Evolutionary conservation across 2,329 filamentous ascomycete genomes (phyloP).

Genomic region (Pestalotiopsis sp.): DNA sequence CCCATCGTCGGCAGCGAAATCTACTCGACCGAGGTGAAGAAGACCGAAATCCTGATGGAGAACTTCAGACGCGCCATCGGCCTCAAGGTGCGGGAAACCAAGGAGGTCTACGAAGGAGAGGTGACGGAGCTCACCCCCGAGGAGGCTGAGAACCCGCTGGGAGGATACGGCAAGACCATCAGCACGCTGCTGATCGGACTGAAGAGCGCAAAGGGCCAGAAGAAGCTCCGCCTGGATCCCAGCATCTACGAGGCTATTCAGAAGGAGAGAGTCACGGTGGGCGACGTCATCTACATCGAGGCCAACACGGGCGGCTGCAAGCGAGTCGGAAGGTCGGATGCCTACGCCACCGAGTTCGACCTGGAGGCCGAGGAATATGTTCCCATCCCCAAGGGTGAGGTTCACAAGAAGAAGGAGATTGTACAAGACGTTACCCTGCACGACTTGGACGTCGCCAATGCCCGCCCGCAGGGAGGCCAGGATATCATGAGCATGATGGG

Average conservation of each 20-base stretch:
- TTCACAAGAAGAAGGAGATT: constrained; percentile 99
- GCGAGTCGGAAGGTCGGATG: constrained; percentile 91
- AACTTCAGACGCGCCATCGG: constrained; percentile 97
- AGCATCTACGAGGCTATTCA: constrained; percentile 99
- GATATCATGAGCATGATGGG: constrained; percentile 99
- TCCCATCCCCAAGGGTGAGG: constrained; percentile 96
- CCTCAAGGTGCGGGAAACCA: constrained; percentile 95
- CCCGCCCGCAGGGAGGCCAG: constrained; percentile 92
- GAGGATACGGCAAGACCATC: constrained; percentile 96
- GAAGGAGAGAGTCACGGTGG: constrained; percentile 93
- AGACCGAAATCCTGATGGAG: constrained; percentile 99
- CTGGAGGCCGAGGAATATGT: constrained; percentile 99
- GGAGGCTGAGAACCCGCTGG: constrained; percentile 95
- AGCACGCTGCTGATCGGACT: constrained; percentile 92
- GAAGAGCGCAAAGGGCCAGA: constrained; percentile 94
- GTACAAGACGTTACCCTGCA: constrained; percentile 98
- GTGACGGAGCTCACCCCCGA: constrained; percentile 97
- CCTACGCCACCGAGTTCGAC: constrained; percentile 97
- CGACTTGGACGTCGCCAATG: constrained; percentile 94
- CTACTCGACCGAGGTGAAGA: constrained; percentile 98
- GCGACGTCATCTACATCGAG: constrained; percentile 99
- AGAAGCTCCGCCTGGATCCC: constrained; percentile 94
- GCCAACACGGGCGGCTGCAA: constrained; percentile 98
- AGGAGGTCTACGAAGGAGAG: constrained; percentile 98
- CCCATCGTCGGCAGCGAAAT: constrained; percentile 98